These are phyloP conservation scores for Thermomucor indicae-seudaticae DNA, from an alignment of 371 early-diverging fungal species.

Conservation along the genomic window DNA sequence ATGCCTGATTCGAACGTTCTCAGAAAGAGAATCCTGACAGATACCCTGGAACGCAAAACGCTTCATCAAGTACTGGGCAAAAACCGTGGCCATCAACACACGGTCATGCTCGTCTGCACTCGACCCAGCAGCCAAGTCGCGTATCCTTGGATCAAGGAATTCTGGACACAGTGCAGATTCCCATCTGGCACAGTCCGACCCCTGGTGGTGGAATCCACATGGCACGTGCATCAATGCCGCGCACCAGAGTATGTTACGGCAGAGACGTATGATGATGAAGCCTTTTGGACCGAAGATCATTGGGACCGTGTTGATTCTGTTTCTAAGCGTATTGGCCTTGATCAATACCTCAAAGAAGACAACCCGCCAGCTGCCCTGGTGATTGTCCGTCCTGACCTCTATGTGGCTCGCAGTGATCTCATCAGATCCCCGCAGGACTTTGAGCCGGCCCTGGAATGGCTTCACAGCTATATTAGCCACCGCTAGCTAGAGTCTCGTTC, in stretches of 20 bases:
- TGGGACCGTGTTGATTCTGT: slow-evolving; percentile 1
- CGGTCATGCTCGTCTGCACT: neutral
- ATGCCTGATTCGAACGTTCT: slow-evolving; percentile 1
- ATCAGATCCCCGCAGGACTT: slow-evolving; percentile 6
- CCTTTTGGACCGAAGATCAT: slow-evolving; percentile 14
- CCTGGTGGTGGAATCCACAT: slow-evolving; percentile 12
- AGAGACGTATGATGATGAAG: neutral
- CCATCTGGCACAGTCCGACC: slow-evolving; percentile 2
- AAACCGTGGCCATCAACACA: slow-evolving; percentile 1
- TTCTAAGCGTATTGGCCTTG: slow-evolving; percentile 9
- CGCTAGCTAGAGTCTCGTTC: too few species aligned
- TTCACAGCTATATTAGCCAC: slow-evolving; percentile 2
- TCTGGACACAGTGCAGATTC: slow-evolving; percentile 1
- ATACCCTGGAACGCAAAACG: slow-evolving; percentile 6
- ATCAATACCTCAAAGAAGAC: slow-evolving; percentile 2
- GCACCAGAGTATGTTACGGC: neutral
- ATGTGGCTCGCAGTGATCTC: slow-evolving; percentile 11
- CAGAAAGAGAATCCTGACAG: slow-evolving; percentile 3
- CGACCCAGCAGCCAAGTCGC: neutral
- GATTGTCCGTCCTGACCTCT: slow-evolving; percentile 16
- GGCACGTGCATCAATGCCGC: slow-evolving; percentile 3
- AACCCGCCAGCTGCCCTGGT: slow-evolving; percentile 13
- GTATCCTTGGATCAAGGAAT: slow-evolving; percentile 1
- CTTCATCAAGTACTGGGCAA: slow-evolving; percentile 5
- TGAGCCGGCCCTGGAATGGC: slow-evolving; percentile 6